Evolutionary conservation across 371 early-diverging fungal genomes (phyloP).

Genomic region (Nosema muscidifuracis): DNA sequence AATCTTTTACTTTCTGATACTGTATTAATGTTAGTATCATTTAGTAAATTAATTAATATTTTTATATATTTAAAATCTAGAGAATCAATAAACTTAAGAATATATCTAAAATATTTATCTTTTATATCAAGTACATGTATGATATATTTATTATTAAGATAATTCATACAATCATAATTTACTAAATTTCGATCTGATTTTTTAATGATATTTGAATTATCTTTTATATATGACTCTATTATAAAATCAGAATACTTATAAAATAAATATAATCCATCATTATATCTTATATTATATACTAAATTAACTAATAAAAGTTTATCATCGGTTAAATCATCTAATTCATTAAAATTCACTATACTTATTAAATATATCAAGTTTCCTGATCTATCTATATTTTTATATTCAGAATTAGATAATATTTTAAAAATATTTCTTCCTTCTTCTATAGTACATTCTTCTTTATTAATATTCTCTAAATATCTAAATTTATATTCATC

Average conservation of each 20-base stretch:
- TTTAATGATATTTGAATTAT: neutral
- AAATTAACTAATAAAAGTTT: neutral
- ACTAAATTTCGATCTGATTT: neutral
- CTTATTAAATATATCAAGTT: neutral
- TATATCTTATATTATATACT: neutral
- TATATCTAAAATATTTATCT: neutral
- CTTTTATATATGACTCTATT: neutral
- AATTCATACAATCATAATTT: neutral
- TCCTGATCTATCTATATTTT: neutral
- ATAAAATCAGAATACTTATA: neutral
- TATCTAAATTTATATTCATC: neutral
- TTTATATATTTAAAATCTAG: neutral
- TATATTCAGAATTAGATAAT: neutral
- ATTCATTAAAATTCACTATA: neutral
- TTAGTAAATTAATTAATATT: slow-evolving; percentile 12
- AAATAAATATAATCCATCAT: neutral
- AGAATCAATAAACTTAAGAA: neutral
- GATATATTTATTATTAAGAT: neutral
- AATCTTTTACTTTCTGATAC: slow-evolving; percentile 9
- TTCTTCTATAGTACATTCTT: slow-evolving; percentile 27
- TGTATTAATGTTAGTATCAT: slow-evolving; percentile 9
- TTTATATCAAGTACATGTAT: neutral
- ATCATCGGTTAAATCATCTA: neutral
- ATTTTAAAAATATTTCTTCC: slow-evolving; percentile 24
- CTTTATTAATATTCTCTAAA: slow-evolving; percentile 8